Conservation (phyloP, 2,329 filamentous ascomycete species). For the Beauveria australis region DNA sequence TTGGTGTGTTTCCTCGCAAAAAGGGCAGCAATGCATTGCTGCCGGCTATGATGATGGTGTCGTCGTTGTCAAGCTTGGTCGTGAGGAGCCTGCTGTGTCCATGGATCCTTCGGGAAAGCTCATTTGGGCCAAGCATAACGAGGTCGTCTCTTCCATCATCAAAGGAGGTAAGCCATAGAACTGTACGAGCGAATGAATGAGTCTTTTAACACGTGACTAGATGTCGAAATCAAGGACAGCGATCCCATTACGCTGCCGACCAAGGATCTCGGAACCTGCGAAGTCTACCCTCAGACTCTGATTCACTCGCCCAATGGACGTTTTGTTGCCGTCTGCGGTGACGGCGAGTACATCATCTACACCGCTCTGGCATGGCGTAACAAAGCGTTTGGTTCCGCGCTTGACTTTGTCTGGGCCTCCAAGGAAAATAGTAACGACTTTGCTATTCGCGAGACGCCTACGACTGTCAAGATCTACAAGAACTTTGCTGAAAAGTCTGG, state of each 20-base stretch:
- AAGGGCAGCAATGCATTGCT: constrained; percentile 86
- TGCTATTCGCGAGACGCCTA: constrained; percentile 88
- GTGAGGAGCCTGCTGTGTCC: constrained; percentile 93
- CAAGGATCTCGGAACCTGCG: constrained; percentile 92
- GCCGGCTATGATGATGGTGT: constrained; percentile 97
- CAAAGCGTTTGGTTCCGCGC: constrained; percentile 89
- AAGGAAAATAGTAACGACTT: constrained; percentile 99
- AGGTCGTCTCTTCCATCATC: constrained; percentile 90
- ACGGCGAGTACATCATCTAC: constrained; percentile 98
- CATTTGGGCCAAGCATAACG: constrained; percentile 91
- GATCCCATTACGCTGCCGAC: constrained; percentile 77
- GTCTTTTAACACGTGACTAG: constrained; percentile 33
- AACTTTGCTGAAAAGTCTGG: constrained; percentile 91
- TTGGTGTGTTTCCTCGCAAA: constrained; percentile 96
- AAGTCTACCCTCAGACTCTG: constrained; percentile 92
- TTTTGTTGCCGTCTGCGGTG: constrained; percentile 74
- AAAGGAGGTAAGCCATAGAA: constrained; percentile 54
- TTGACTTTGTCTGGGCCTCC: constrained; percentile 95
- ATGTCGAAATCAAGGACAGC: constrained; percentile 78
- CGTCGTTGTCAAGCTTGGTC: constrained; percentile 94
- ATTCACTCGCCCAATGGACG: constrained; percentile 93
- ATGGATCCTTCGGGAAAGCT: constrained; percentile 96
- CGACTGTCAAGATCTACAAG: constrained; percentile 93
- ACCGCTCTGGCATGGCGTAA: constrained; percentile 94
- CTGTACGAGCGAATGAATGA: not conserved